phyloP scores from a whole-genome alignment of 2,329 filamentous ascomycete genomes.

The Trichoderma hamatum region DNA sequence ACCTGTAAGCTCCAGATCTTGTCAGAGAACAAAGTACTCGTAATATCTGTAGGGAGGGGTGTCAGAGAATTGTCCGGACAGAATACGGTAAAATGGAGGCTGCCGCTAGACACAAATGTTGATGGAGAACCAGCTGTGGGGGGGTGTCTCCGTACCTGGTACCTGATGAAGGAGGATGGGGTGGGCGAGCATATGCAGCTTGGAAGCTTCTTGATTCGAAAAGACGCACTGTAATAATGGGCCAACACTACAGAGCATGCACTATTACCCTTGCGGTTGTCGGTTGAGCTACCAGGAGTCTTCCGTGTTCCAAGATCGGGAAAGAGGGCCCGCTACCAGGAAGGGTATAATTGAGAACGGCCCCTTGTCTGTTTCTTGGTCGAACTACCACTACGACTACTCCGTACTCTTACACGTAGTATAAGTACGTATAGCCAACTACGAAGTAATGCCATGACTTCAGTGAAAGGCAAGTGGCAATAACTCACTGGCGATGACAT shows the following conservation, averaged over 20 bases:
- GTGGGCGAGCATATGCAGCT: slow-evolving; percentile 27
- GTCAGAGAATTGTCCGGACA: slow-evolving; percentile 26
- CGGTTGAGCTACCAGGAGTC: slow-evolving; percentile 28
- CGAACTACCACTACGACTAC: slow-evolving; percentile 11
- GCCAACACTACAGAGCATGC: slow-evolving; percentile 9
- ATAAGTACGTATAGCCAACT: not conserved
- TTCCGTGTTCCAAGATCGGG: slow-evolving; percentile 28
- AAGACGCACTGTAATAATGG: slow-evolving; percentile 29
- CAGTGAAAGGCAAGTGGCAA: slow-evolving; percentile 3
- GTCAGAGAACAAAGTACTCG: slow-evolving; percentile 22
- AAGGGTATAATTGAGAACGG: slow-evolving; percentile 26
- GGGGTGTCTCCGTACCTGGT: slow-evolving; percentile 28
- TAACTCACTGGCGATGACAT: not conserved
- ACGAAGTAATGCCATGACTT: not conserved
- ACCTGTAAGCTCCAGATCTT: slow-evolving; percentile 23
- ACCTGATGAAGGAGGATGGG: slow-evolving; percentile 29
- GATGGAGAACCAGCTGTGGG: slow-evolving; percentile 28
- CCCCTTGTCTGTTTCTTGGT: slow-evolving; percentile 23
- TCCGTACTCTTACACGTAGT: slow-evolving; percentile 2
- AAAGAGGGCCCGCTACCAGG: slow-evolving; percentile 26
- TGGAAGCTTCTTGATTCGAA: slow-evolving; percentile 30
- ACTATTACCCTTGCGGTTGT: slow-evolving; percentile 25
- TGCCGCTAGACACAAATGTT: slow-evolving; percentile 21
- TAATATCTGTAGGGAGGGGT: slow-evolving; percentile 26
- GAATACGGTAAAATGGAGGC: slow-evolving; percentile 26